These are phyloP conservation scores for Cryptosporidium viatorum DNA, from an alignment of 169 alveolate species.

Conservation along the genomic window DNA sequence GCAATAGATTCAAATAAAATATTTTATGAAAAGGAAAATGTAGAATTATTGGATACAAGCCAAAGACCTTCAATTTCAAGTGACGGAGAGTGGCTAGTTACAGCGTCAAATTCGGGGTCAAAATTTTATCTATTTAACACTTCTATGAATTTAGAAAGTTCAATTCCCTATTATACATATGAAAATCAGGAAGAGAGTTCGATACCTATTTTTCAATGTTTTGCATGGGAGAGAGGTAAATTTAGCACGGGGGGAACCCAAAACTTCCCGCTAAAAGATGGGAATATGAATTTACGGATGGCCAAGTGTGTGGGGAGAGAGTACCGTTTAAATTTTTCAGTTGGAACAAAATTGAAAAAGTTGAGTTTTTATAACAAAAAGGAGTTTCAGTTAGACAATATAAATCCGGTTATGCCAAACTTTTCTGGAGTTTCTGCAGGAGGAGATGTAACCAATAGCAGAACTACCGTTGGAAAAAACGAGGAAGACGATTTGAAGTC, in stretches of 20 bases:
- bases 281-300: slow-evolving; percentile 13
- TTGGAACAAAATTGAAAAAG: slow-evolving; percentile 46
- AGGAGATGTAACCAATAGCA: slow-evolving; percentile 21
- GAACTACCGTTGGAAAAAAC: slow-evolving; percentile 9
- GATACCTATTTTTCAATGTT: slow-evolving; percentile 54
- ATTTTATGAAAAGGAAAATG: background rate
- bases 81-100: slow-evolving; percentile 51
- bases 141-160: background rate
- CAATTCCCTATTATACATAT: slow-evolving; percentile 14
- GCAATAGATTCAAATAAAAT: slow-evolving; percentile 1
- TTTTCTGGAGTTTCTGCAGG: slow-evolving; percentile 31
- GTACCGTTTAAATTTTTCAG: slow-evolving; percentile 46
- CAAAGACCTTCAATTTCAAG: slow-evolving; percentile 62
- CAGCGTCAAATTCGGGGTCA: slow-evolving; percentile 63
- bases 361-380: slow-evolving; percentile 34
- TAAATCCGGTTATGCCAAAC: slow-evolving; percentile 48
- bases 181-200: background rate
- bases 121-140: slow-evolving; percentile 5
- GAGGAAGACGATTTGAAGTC: slow-evolving; percentile 1
- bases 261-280: slow-evolving; percentile 38
- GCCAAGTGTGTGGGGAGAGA: slow-evolving; percentile 69
- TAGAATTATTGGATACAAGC: slow-evolving; percentile 27
- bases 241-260: background rate
- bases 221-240: slow-evolving; percentile 49
- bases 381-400: slow-evolving; percentile 40